Conservation (phyloP, 2,329 filamentous ascomycete species). For the Fusarium sarcochroum region DNA sequence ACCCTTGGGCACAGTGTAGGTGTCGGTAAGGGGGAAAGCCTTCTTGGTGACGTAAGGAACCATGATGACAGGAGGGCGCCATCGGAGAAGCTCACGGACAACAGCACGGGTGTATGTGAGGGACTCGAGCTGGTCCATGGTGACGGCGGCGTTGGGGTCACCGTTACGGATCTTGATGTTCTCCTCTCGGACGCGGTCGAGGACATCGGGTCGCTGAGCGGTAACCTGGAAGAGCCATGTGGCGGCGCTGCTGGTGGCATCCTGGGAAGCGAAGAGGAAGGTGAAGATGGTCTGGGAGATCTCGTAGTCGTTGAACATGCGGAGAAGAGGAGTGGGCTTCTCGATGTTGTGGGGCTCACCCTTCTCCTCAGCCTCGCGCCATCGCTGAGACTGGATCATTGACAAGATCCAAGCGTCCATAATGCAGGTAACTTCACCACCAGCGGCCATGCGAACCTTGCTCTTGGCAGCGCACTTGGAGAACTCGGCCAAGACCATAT, state of each 20-base stretch:
- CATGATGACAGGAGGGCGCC: slow-evolving; percentile 97
- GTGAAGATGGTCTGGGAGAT: slow-evolving; percentile 95
- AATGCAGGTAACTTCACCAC: slow-evolving; percentile 89
- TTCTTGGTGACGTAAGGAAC: slow-evolving; percentile 97
- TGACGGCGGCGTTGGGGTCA: slow-evolving; percentile 77
- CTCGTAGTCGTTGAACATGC: slow-evolving; percentile 90
- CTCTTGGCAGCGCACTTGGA: slow-evolving; percentile 92
- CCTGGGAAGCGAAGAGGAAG: slow-evolving; percentile 97
- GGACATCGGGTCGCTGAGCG: slow-evolving; percentile 92
- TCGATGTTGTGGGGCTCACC: slow-evolving; percentile 79
- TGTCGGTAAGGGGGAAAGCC: slow-evolving; percentile 88
- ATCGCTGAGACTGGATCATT: slow-evolving; percentile 88
- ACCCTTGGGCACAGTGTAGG: slow-evolving; percentile 94
- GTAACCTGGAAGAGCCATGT: slow-evolving; percentile 97
- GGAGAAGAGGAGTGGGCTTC: slow-evolving; percentile 87
- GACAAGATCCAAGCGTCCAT: slow-evolving; percentile 94
- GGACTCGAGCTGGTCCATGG: slow-evolving; percentile 88
- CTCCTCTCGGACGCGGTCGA: slow-evolving; percentile 92
- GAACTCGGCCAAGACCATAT: slow-evolving; percentile 93
- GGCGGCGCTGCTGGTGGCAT: slow-evolving; percentile 92
- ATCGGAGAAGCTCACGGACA: slow-evolving; percentile 91
- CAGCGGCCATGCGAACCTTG: slow-evolving; percentile 91
- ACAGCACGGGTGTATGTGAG: slow-evolving; percentile 93
- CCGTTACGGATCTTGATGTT: slow-evolving; percentile 84
- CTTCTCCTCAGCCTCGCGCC: slow-evolving; percentile 82